Evolutionary conservation across 2,329 filamentous ascomycete species (phyloP).

Genomic region (Onygenales sp.): DNA sequence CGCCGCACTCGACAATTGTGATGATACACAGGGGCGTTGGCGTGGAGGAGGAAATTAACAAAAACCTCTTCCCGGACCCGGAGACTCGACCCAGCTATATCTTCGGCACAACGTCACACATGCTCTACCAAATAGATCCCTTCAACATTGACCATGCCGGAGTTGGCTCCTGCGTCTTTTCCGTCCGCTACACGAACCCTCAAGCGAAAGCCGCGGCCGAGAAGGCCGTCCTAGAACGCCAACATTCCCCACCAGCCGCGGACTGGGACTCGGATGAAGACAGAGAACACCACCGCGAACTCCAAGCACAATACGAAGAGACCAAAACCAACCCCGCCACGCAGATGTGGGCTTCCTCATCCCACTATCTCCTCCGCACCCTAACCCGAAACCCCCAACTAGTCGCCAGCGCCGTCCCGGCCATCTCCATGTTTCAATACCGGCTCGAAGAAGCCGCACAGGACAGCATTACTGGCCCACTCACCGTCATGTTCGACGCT

Average conservation of each 20-base stretch:
- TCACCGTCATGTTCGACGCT: slow-evolving; percentile 70
- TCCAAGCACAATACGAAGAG: background rate
- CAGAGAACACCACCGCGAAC: background rate
- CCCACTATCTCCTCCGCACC: slow-evolving; percentile 55
- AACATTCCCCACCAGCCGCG: background rate
- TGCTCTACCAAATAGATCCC: slow-evolving; percentile 37
- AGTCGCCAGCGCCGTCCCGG: slow-evolving; percentile 48
- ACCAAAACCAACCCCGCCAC: background rate
- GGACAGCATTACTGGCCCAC: slow-evolving; percentile 66
- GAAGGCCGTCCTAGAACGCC: slow-evolving; percentile 2
- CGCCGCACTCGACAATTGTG: slow-evolving; percentile 59
- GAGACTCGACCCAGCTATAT: slow-evolving; percentile 63
- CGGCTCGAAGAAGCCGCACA: slow-evolving; percentile 75
- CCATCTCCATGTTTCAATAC: slow-evolving; percentile 54
- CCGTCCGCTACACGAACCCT: slow-evolving; percentile 30
- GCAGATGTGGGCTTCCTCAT: slow-evolving; percentile 24
- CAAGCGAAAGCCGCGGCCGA: slow-evolving; percentile 10
- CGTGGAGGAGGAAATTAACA: slow-evolving; percentile 66
- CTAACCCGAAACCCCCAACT: slow-evolving; percentile 55
- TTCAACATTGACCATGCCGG: slow-evolving; percentile 51
- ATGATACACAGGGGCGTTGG: slow-evolving; percentile 78
- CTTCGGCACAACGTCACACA: slow-evolving; percentile 56
- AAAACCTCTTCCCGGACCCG: slow-evolving; percentile 58
- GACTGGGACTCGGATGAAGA: too few species aligned
- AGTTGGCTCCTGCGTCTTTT: slow-evolving; percentile 49